These are phyloP conservation scores for Chlorencoelia australis DNA, from an alignment of 2,329 filamentous ascomycete species.

Conservation along the genomic window DNA sequence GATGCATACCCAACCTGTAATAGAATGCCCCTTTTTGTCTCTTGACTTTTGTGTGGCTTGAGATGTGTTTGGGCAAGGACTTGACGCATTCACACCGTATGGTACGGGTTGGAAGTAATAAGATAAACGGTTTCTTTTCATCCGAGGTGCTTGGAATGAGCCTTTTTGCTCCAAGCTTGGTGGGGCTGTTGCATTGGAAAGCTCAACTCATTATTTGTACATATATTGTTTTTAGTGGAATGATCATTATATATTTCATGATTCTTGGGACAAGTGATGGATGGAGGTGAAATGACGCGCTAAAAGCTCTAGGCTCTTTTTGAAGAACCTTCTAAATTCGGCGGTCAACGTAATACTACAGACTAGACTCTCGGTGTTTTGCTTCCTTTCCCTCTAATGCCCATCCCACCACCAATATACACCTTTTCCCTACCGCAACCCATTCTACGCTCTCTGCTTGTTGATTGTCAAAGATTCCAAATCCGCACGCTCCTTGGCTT, in stretches of 20 bases:
- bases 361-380: slow-evolving; percentile 2
- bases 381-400: not conserved
- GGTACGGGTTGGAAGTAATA: too few species aligned
- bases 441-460: slow-evolving; percentile 16
- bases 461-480: slow-evolving; percentile 56
- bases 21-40: slow-evolving; percentile 21
- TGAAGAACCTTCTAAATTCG: slow-evolving; percentile 3
- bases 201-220: slow-evolving; percentile 13
- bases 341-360: slow-evolving; percentile 5
- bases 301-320: not conserved
- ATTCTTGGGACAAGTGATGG: not conserved
- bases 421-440: slow-evolving; percentile 1
- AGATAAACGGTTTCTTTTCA: too few species aligned
- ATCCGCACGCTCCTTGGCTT: slow-evolving; percentile 56
- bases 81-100: too few species aligned
- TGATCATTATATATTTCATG: slow-evolving; percentile 4
- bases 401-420: slow-evolving; percentile 12
- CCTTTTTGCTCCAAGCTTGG: too few species aligned
- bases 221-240: slow-evolving; percentile 11
- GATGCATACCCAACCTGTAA: slow-evolving; percentile 18
- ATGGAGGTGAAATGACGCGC: not conserved
- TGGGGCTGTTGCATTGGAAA: too few species aligned
- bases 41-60: too few species aligned
- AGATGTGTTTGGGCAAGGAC: too few species aligned
- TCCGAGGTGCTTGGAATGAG: too few species aligned